Base-by-base conservation (phyloP, 2,329 filamentous ascomycete genomes). In the Penicillium janthinellum region DNA sequence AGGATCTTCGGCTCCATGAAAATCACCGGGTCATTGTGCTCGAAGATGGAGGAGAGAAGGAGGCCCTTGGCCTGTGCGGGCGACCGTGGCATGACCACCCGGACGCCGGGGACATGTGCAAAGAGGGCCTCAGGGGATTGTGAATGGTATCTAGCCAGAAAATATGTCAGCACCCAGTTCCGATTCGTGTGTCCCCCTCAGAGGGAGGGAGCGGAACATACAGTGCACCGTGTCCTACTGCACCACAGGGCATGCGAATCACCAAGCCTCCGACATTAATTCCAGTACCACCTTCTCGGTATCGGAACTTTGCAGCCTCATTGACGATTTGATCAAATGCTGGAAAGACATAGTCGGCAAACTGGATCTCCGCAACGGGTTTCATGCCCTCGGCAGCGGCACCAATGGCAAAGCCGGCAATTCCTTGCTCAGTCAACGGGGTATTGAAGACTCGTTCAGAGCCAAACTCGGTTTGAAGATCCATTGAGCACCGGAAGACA, bases 1-100 rank as follows among this genome's bases (percentile, higher is more conserved):
- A 97, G 81, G 49, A 95, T 90, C 79, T 97, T 97, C 47, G 93
- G 93, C 74, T 97, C 93, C 88, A 97, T 88, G 77, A 97, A 96
- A 55, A 97, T 82, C 63, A 94, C 91, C 0, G 93, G 93, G 74
- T 97, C 93, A 62, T 92, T 91, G 69, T 83, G 87, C 79, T 80
- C 86, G 54, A 86, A 86, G 55, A 96, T 92, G 0, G 89, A 85
- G 3, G 90, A 84, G 3, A 96, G 81, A 53, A 96, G 80, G 3
- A 97, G 82, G 1, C 93, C 93, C 76, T 97, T 97, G 5, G 93
- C 93, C 76, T 97, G 93, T 2, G 89, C 76, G 0, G 93, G 93
- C 0, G 91, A 95, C 48, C 93, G 84, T 0, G 93, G 93, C 75
- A 96, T 88, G 28, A 97, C 87, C 25, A 97, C 91, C 51, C 90